Percentiles rank a stretch among this genome's conserved stretches.
Conservation (phyloP, 179 eudicot genomes). For the Monotropa hypopitys region DNA sequence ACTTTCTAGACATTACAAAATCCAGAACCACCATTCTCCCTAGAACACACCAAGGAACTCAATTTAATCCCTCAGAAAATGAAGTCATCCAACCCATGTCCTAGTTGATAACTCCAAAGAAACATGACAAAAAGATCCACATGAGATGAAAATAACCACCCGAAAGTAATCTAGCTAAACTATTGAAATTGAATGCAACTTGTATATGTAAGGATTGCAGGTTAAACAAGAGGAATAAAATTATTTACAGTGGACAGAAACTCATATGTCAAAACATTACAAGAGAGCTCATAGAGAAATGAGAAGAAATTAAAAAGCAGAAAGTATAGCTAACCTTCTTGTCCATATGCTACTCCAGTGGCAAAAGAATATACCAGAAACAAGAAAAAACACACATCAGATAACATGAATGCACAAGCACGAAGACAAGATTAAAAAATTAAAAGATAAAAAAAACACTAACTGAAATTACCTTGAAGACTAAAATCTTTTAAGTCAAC, state of each 20-base stretch:
- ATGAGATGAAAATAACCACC: background rate
- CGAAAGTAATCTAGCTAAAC: background rate
- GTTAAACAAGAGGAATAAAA: background rate
- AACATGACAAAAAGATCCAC: background rate
- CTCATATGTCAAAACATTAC: background rate
- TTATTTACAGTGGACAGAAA: background rate
- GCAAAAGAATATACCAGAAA: slow-evolving; percentile 14
- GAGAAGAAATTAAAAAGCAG: background rate
- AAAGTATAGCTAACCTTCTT: slow-evolving; percentile 45
- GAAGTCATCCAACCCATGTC: background rate
- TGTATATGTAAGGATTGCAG: background rate
- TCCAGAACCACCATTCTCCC: background rate
- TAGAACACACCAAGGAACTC: no score
- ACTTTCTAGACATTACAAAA: background rate
- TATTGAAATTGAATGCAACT: background rate
- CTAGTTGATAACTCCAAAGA: background rate
- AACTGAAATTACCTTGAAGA: slow-evolving; percentile 58
- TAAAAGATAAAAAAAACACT: background rate
- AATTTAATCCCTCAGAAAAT: background rate
- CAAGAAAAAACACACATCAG: slow-evolving; percentile 14
- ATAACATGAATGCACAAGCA: slow-evolving; percentile 5
- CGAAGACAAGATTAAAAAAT: background rate
- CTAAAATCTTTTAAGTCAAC: slow-evolving; percentile 88
- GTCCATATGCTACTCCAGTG: slow-evolving; percentile 59
- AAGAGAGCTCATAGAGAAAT: background rate